Conservation (phyloP, 1,139 yeast species). For the Blastobotrys aristatus region DNA sequence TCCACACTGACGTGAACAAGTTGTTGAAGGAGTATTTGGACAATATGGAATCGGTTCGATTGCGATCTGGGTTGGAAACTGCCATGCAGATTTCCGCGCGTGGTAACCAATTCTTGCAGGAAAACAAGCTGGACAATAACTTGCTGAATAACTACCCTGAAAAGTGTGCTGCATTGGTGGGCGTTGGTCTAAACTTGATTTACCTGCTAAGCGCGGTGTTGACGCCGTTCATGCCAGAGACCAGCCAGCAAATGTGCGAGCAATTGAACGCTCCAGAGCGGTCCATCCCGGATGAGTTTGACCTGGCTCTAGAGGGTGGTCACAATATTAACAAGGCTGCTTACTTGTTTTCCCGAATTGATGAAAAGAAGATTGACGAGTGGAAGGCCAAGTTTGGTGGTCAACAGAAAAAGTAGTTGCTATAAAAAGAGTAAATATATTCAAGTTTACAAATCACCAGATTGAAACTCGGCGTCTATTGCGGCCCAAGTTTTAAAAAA, state of each 20-base stretch:
- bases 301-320: slow-evolving; percentile 63
- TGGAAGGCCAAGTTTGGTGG: slow-evolving; percentile 88
- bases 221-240: slow-evolving; percentile 88
- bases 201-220: slow-evolving; percentile 76
- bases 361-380: slow-evolving; percentile 77
- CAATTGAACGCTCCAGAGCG: slow-evolving; percentile 81
- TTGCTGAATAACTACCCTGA: slow-evolving; percentile 71
- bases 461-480: slow-evolving; percentile 14
- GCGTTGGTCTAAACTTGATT: slow-evolving; percentile 82
- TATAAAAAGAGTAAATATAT: not conserved
- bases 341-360: slow-evolving; percentile 87
- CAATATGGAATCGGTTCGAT: slow-evolving; percentile 72
- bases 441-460: slow-evolving; percentile 10
- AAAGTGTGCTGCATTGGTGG: slow-evolving; percentile 87
- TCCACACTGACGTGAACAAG: slow-evolving; percentile 47
- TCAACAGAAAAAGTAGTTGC: slow-evolving; percentile 7
- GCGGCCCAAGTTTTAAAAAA: slow-evolving; percentile 57
- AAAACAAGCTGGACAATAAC: slow-evolving; percentile 86
- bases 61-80: slow-evolving; percentile 82
- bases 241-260: slow-evolving; percentile 60
- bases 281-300: slow-evolving; percentile 71
- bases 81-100: slow-evolving; percentile 90
- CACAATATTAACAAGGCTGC: slow-evolving; percentile 90
- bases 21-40: slow-evolving; percentile 58
- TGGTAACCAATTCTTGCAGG: slow-evolving; percentile 94